These are phyloP conservation scores for Neurospora crassa DNA, from an alignment of 2,329 filamentous ascomycete genomes.

Conservation along the genomic window DNA sequence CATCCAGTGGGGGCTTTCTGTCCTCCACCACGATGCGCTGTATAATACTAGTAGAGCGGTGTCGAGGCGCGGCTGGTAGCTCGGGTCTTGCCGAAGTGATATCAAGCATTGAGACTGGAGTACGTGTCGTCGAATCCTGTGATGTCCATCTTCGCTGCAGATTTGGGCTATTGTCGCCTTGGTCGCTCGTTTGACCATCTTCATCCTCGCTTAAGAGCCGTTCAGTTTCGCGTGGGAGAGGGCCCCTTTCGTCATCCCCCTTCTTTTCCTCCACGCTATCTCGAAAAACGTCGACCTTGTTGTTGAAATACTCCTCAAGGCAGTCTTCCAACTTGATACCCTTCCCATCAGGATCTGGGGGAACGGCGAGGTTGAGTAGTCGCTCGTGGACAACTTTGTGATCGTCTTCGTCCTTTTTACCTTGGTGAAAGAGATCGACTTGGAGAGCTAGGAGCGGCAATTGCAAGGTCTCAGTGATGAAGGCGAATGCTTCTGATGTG, in stretches of 20 bases:
- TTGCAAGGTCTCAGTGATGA: conserved; percentile 84
- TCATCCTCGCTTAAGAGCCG: conserved; percentile 23
- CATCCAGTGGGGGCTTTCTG: conserved; percentile 32
- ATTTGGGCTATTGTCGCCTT: conserved; percentile 16
- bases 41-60: conserved; percentile 50
- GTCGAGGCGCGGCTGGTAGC: conserved; percentile 29
- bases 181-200: conserved; percentile 4
- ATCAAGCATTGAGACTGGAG: conserved; percentile 11
- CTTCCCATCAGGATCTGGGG: conserved; percentile 59
- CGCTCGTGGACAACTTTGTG: conserved; percentile 93
- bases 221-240: conserved; percentile 23
- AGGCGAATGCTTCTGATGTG: conserved; percentile 89
- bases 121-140: conserved; percentile 8
- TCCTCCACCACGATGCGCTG: conserved; percentile 48
- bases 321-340: conserved; percentile 80
- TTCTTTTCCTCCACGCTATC: conserved; percentile 51
- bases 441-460: conserved; percentile 82
- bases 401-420: conserved; percentile 75
- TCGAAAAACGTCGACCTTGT: conserved; percentile 77
- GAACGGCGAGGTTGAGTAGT: conserved; percentile 83
- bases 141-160: conserved; percentile 28
- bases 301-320: conserved; percentile 91
- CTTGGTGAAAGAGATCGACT: conserved; percentile 85
- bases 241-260: conserved; percentile 22
- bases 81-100: conserved; percentile 14